These are phyloP conservation scores for Apiotrichum akiyoshidainum DNA, from an alignment of 1,284 basidiomycete genomes.

Conservation along the genomic window DNA sequence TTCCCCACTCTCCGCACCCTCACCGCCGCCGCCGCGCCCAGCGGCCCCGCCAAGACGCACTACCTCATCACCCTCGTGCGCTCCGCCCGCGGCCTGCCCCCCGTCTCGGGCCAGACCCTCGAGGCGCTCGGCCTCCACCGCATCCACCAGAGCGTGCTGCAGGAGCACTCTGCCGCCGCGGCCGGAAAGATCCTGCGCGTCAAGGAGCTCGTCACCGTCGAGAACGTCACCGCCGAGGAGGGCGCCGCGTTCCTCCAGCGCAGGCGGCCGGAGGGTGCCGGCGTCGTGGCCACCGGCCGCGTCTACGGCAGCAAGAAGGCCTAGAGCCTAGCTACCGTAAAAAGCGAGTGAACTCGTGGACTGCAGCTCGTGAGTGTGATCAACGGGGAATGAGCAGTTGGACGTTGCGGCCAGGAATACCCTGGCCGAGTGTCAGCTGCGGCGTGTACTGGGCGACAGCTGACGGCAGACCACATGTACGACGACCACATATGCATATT, in stretches of 20 bases:
- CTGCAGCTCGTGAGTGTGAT: too few species aligned
- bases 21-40: slow-evolving; percentile 9
- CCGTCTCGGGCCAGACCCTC: slow-evolving; percentile 47
- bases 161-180: slow-evolving; percentile 43
- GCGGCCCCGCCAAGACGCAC: slow-evolving; percentile 29
- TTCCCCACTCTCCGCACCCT: slow-evolving; percentile 12
- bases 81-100: slow-evolving; percentile 54
- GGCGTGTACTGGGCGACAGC: too few species aligned
- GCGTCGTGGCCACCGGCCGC: slow-evolving; percentile 35
- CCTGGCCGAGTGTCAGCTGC: too few species aligned
- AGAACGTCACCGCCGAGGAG: slow-evolving; percentile 50
- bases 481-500: too few species aligned
- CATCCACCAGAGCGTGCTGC: slow-evolving; percentile 53
- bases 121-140: slow-evolving; percentile 51
- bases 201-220: slow-evolving; percentile 56
- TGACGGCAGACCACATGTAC: too few species aligned
- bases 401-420: too few species aligned
- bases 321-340: neutral
- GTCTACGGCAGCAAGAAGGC: slow-evolving; percentile 31
- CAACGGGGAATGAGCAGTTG: too few species aligned
- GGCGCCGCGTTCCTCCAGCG: slow-evolving; percentile 26
- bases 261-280: slow-evolving; percentile 39
- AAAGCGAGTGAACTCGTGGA: neutral
- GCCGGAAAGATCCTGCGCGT: slow-evolving; percentile 55
- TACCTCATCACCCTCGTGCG: slow-evolving; percentile 55